Base-by-base conservation (phyloP, 1,284 basidiomycete species). In the Xerocomus amazonicus region DNA sequence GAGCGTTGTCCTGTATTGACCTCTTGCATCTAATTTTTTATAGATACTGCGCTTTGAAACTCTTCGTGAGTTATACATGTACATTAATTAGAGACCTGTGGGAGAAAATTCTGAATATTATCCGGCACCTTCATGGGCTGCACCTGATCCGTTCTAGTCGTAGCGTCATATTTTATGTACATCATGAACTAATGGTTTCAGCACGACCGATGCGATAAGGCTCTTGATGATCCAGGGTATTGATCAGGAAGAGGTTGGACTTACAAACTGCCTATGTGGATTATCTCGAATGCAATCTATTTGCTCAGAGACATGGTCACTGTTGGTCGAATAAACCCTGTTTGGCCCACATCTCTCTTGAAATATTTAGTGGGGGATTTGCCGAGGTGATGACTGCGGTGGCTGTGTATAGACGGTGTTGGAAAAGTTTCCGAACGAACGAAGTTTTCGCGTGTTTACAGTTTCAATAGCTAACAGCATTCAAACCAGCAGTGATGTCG, bases 11-110 rank as follows among this genome's bases (percentile, higher is more conserved):
- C 40, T 39, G 10, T 43, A 27, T 34, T 39, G 14, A 12, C 37
- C 13, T 9, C 17, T 44, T 33, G 35, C 33, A 14, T 32, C 12
- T 29, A 26, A 12, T 23, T 49, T 58, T 26, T 47, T 55, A n/a
- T n/a, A 81, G 79, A 81, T 61, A 77, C 79, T 51, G 75, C 79
- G 52, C 74, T 76, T 58, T 84, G 63, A 76, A 57, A 44, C 49
- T 37, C 13, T 44, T 35, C 9, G n/a, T 41, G 31, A 34, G 35
- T 31, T n/a, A 17, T 47, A 26, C 41, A 38, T 48, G 38, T 47
- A 52, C 8, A 28, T 45, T 47, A 47, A 26, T 39, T 7, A 36
- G 44, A 37, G 33, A 42, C 51, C 4, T 29, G 32, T 48, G 29
- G 32, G 29, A 49, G 33, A 44, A 33, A 48, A 47, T 39, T 45